These are phyloP conservation scores for Pseudocercospora eumusae DNA, from an alignment of 2,329 filamentous ascomycete species.

Conservation along the genomic window DNA sequence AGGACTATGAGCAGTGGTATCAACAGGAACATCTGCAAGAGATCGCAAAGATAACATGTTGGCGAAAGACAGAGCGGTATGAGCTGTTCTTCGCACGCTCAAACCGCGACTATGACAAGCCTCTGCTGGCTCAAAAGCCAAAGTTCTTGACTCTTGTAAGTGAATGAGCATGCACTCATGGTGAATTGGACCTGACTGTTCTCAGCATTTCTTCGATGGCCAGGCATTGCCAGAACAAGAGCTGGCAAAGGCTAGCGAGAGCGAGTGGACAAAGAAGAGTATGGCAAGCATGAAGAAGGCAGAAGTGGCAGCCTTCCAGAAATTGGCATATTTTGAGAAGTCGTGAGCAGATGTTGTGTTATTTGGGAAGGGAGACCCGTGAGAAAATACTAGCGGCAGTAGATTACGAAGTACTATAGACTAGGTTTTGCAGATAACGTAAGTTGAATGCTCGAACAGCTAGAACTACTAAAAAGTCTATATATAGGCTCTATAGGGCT, in stretches of 20 bases:
- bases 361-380: not conserved
- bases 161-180: not conserved
- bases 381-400: not conserved
- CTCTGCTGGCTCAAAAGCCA: constrained; percentile 2
- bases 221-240: constrained; percentile 17
- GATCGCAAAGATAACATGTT: constrained; percentile 15
- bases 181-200: not conserved
- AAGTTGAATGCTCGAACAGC: too few relatives aligned
- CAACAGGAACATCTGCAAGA: constrained; percentile 22
- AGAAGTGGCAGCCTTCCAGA: constrained; percentile 18
- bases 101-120: not conserved
- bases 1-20: constrained; percentile 25
- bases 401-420: too few relatives aligned
- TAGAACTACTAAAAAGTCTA: too few relatives aligned
- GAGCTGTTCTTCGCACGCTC: constrained; percentile 15
- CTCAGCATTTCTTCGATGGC: constrained; percentile 27
- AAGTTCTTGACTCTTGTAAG: constrained; percentile 24
- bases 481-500: too few relatives aligned
- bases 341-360: constrained; percentile 3
- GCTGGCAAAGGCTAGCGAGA: constrained; percentile 16
- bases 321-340: constrained; percentile 12
- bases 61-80: constrained; percentile 23
- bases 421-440: too few relatives aligned
- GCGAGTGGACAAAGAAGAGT: constrained; percentile 25
- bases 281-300: constrained; percentile 23